phyloP scores from a whole-genome alignment of 1,139 yeast species.

The Yamadazyma trypodendri region DNA sequence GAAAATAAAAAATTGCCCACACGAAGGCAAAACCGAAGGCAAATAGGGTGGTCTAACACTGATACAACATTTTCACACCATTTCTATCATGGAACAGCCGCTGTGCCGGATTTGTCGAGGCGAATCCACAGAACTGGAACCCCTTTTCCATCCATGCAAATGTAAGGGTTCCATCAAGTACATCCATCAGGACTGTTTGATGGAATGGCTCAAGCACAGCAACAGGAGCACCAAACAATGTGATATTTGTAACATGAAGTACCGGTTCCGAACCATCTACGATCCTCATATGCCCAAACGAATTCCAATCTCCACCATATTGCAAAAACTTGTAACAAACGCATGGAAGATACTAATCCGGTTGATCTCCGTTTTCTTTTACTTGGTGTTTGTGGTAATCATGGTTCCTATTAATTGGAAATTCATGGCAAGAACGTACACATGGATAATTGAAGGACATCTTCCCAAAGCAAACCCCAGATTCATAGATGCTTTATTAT shows the following conservation, averaged over 20 bases:
- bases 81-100: conserved; percentile 9
- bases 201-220: conserved; percentile 79
- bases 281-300: conserved; percentile 66
- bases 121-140: conserved; percentile 77
- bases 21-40: too few relatives aligned
- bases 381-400: conserved; percentile 40
- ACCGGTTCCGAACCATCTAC: conserved; percentile 69
- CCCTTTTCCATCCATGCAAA: conserved; percentile 87
- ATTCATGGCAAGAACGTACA: conserved; percentile 48
- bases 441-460: conserved; percentile 54
- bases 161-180: conserved; percentile 92
- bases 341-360: conserved; percentile 17
- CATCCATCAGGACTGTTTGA: conserved; percentile 87
- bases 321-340: conserved; percentile 32
- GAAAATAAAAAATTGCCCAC: too few relatives aligned
- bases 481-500: conserved; percentile 42
- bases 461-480: conserved; percentile 39
- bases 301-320: conserved; percentile 53
- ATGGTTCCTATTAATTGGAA: conserved; percentile 63
- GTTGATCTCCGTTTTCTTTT: conserved; percentile 29
- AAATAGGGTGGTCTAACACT: too few relatives aligned
- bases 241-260: conserved; percentile 85
- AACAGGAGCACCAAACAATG: conserved; percentile 65
- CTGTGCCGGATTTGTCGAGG: conserved; percentile 90
- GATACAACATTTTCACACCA: too few relatives aligned